phyloP scores from a whole-genome alignment of 176 grass and related monocot species.

The Olyra latifolia region DNA sequence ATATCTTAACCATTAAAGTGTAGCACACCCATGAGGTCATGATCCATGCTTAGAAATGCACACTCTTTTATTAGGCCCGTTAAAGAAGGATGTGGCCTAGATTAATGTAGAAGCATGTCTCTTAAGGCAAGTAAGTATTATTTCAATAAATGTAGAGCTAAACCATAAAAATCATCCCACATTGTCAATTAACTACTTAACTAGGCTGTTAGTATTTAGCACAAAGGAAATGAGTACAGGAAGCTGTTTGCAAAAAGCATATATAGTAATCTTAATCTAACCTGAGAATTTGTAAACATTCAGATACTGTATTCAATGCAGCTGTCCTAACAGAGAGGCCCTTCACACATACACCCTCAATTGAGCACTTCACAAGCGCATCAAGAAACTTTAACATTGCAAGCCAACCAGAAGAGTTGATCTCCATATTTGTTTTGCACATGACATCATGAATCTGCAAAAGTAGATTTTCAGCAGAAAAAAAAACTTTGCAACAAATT shows the following conservation, averaged over 20 bases:
- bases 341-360: slow-evolving; percentile 42
- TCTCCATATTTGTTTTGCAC: slow-evolving; percentile 66
- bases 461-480: slow-evolving; percentile 16
- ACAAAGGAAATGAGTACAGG: background rate
- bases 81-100: background rate
- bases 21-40: background rate
- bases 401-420: slow-evolving; percentile 55
- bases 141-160: background rate
- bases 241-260: background rate
- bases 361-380: slow-evolving; percentile 43
- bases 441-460: slow-evolving; percentile 73
- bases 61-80: background rate
- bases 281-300: slow-evolving; percentile 79
- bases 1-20: background rate
- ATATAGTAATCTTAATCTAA: slow-evolving; percentile 45
- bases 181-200: slow-evolving; percentile 19
- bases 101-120: background rate
- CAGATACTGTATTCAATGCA: slow-evolving; percentile 43
- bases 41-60: no score
- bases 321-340: slow-evolving; percentile 28
- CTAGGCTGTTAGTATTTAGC: slow-evolving; percentile 10
- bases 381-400: slow-evolving; percentile 74
- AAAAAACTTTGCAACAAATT: background rate
- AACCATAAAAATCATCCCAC: background rate
- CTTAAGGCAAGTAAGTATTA: background rate